Evolutionary conservation across 2,329 filamentous ascomycete genomes (phyloP).

Genomic region (Beauveria asiatica): DNA sequence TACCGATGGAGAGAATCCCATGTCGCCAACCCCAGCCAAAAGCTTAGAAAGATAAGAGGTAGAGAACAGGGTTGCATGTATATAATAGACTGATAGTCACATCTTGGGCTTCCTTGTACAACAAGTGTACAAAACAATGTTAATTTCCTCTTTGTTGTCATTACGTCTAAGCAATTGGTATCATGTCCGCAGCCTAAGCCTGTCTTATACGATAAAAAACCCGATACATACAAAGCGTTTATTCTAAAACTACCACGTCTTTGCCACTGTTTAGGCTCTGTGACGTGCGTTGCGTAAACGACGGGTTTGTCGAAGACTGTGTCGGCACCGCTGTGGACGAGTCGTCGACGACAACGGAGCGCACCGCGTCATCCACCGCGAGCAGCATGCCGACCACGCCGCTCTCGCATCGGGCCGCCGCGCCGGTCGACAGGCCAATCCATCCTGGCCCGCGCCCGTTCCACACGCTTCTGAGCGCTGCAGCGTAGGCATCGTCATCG

Average conservation of each 20-base stretch:
- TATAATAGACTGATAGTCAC: background rate
- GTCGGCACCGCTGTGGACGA: background rate
- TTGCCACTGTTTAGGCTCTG: background rate
- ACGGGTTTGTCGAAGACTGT: background rate
- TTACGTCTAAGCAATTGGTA: constrained; percentile 6
- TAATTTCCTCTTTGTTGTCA: background rate
- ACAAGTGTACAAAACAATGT: background rate
- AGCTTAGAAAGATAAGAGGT: background rate
- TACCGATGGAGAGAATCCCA: background rate
- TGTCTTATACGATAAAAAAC: background rate
- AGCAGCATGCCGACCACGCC: constrained; percentile 39
- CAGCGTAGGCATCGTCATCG: constrained; percentile 26
- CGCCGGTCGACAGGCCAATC: constrained; percentile 39
- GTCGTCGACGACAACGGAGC: constrained; percentile 18
- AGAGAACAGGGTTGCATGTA: background rate
- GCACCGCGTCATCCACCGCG: constrained; percentile 39
- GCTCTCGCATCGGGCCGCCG: constrained; percentile 31
- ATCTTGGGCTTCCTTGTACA: background rate
- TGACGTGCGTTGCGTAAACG: background rate
- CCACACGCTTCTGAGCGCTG: constrained; percentile 37
- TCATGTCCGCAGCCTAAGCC: background rate
- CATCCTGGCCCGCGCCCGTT: constrained; percentile 35
- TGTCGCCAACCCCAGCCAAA: background rate
- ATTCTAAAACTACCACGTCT: constrained; percentile 11
- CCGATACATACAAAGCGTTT: background rate